Evolutionary conservation across 208 protist genomes (phyloP), one percentile per base, ranked within the genome.

Genomic region (Crithidia thermophila): DNA sequence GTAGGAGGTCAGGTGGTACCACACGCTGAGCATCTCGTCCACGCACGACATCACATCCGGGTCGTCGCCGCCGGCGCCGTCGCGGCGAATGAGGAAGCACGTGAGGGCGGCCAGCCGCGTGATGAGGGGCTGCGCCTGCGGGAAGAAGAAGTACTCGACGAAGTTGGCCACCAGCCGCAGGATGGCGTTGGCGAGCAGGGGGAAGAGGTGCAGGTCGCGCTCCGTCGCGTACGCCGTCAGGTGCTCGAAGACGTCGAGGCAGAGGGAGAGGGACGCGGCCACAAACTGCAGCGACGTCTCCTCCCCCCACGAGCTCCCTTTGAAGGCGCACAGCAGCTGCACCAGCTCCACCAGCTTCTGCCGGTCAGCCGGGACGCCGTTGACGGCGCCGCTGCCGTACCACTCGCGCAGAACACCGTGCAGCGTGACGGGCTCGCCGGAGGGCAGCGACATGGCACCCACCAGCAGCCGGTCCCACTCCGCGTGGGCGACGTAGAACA

Each of bases 11-110:
- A 78, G 58, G 40, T 70, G 60, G 34, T 64, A 78, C 85, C 85
- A 91, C 27, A 71, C 64, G 43, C 79, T 84, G 23, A 96, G 64
- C 59, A 77, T 20, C 62, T 89, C 84, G 52, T 96, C 85, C 16
- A 96, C 62, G 37, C 75, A 77, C 27, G 87, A 77, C 82, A 93
- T 82, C 27, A 93, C 71, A 42, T 75, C 62, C 8, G 87, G 81
- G 62, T 90, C 75, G 36, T 85, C 76, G 39, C 78, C 77, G 62
- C 72, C 62, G 1, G 37, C 25, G 7, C 47, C 61, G 46, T 85
- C 79, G 50, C 79, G 45, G 18, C 49, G 58, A 46, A 93, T 82
- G 31, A 88, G 64, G 28, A 64, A 67, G 16, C 37, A 21, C 3
- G 80, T 82, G 55, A 82, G 52, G 20, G 34, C 36, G 0, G 65